A percentile compares a stretch with the other conserved stretches of the same genome.
Conservation (phyloP, 345 rosid genomes). For the Diplotaxis tenuifolia region DNA sequence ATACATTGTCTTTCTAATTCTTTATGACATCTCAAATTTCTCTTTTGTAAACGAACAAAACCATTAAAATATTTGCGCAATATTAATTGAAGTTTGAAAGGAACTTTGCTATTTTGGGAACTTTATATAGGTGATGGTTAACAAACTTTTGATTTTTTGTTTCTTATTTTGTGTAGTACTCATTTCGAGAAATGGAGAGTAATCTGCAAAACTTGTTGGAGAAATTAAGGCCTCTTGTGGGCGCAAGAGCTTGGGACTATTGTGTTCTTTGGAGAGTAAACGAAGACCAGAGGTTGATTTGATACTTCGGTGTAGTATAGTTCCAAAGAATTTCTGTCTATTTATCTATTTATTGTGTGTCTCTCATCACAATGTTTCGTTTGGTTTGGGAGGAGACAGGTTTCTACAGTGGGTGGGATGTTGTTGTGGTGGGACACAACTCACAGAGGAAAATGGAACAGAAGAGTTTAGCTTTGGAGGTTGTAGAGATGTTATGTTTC, state of each 20-base stretch:
- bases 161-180: constrained; percentile 7
- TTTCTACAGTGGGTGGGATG: constrained; percentile 73
- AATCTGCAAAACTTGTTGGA: constrained; percentile 54
- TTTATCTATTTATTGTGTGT: not conserved
- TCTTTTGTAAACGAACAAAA: not conserved
- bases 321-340: not conserved
- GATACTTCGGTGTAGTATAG: not conserved
- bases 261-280: constrained; percentile 78
- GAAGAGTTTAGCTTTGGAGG: constrained; percentile 56
- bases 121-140: not conserved
- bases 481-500: constrained; percentile 68
- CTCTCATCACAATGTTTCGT: constrained; percentile 12
- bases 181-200: constrained; percentile 36
- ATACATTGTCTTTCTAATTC: constrained; percentile 22
- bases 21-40: not conserved
- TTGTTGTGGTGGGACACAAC: constrained; percentile 70
- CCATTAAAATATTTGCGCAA: not conserved
- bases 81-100: not conserved
- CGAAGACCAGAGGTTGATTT: constrained; percentile 78
- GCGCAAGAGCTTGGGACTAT: constrained; percentile 71
- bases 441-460: constrained; percentile 35
- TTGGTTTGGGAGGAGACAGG: constrained; percentile 28
- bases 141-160: too few relatives aligned
- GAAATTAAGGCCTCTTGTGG: constrained; percentile 67
- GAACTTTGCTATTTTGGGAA: not conserved